Evolutionary conservation across 768 basidiomycete species (phyloP), one percentile per base, ranked within the genome.

Genomic region (Gelatoporia subvermispora): DNA sequence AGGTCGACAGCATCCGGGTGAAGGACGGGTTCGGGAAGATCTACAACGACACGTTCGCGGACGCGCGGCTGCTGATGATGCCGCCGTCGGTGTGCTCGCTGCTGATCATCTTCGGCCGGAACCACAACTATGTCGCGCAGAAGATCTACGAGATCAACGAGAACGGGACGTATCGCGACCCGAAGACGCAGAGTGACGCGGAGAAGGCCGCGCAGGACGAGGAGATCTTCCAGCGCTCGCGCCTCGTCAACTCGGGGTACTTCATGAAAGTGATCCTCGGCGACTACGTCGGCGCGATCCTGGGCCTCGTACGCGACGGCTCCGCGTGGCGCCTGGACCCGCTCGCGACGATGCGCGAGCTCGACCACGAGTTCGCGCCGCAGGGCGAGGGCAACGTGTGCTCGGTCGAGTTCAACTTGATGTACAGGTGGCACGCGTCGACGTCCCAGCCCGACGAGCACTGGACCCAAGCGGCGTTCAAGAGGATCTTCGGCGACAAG

Each of bases 331-430:
- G 70, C 41, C 73, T 79, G 68, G 69, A 74, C 39, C 71, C 76
- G 0, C 76, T 78, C 48, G 72, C 75, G 51, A 70, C 67, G 9
- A 75, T 75, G 50, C 75, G 86, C 40, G 74, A 75, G 22, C 9
- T 58, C 0, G 58, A 70, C 50, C 85, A 87, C 53, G 68, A 69
- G 0, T 63, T 85, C 47, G 67, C 75, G 13, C 77, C 80, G 34
- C 75, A 80, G 9, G 89, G 88, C 34, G 69, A 82, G 60, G 89
- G 89, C 43, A 91, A 91, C 58, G 81, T 78, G 34, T 78, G 81
- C 49, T 87, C 88, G 0, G 61, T 88, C 28, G 89, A 91, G 65
- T 90, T 91, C 70, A 89, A 75, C 57, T 55, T 77, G 20, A 60
- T 76, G 16, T 75, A 77, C 55, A 70, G 62, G 54, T 71, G 65